A percentile compares a stretch with the other conserved stretches of the same genome.
phyloP scores from a whole-genome alignment of 2,329 filamentous ascomycete genomes.

The Penicillium sp. region DNA sequence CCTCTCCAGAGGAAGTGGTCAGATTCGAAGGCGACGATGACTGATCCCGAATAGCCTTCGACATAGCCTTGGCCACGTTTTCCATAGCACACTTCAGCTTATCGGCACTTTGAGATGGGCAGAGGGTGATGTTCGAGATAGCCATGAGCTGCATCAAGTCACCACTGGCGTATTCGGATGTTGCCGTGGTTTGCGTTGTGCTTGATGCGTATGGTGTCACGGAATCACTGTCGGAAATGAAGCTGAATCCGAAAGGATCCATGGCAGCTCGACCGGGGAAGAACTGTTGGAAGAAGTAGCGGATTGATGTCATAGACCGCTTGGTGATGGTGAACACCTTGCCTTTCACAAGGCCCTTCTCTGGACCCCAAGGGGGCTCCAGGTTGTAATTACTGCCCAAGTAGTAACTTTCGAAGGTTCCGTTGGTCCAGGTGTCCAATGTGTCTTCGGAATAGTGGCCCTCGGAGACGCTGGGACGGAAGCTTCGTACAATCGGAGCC shows the following conservation, averaged over 20 bases:
- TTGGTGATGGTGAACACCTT: neutral
- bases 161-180: neutral
- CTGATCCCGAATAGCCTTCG: slow-evolving; percentile 9
- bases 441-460: slow-evolving; percentile 3
- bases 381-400: neutral
- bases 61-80: slow-evolving; percentile 12
- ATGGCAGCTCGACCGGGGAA: neutral
- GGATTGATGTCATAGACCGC: neutral
- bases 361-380: neutral
- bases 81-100: slow-evolving; percentile 10
- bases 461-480: neutral
- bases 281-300: neutral
- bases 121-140: neutral
- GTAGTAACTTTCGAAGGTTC: neutral
- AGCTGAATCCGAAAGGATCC: neutral
- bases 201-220: neutral
- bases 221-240: neutral
- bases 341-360: neutral
- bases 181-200: neutral
- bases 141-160: slow-evolving; percentile 1
- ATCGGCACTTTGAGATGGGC: neutral
- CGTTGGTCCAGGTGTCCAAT: neutral
- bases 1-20: neutral
- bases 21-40: neutral
- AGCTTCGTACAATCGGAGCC: neutral